A percentile compares a stretch with the other conserved stretches of the same genome.
Conservation (phyloP, 106 monocot species). For the Posidonia australis region DNA sequence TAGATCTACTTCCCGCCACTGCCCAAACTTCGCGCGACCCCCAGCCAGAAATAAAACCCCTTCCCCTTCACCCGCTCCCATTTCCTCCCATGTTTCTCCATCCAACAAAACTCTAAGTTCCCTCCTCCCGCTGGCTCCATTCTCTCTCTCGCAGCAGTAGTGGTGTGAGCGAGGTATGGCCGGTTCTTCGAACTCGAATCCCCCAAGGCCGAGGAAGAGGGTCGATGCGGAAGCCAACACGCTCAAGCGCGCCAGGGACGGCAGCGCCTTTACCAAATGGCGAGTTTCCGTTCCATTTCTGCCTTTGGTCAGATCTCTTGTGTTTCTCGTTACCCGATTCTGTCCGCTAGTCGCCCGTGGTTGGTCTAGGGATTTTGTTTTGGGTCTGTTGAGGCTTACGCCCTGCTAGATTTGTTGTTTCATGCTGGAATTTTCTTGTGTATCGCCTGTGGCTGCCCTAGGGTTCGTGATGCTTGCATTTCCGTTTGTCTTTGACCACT, state of each 20-base stretch:
- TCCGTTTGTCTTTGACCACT: too few relatives aligned
- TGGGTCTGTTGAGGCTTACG: too few relatives aligned
- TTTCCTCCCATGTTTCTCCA: too few relatives aligned
- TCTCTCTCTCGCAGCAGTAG: not conserved
- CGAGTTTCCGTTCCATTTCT: constrained; percentile 6
- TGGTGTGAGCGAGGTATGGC: not conserved
- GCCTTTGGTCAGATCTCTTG: not conserved
- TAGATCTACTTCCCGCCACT: too few relatives aligned
- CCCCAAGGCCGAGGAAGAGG: constrained; percentile 8
- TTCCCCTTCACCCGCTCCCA: too few relatives aligned
- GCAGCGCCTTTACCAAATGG: constrained; percentile 91
- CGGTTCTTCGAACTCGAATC: not conserved
- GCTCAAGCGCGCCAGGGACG: constrained; percentile 71
- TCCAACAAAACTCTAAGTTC: too few relatives aligned
- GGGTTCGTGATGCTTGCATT: too few relatives aligned
- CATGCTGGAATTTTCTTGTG: too few relatives aligned
- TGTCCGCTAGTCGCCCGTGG: not conserved
- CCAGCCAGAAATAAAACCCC: too few relatives aligned
- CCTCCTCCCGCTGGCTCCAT: not conserved
- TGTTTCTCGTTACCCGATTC: not conserved
- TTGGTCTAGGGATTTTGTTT: not conserved
- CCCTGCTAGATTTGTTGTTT: too few relatives aligned
- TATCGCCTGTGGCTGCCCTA: too few relatives aligned
- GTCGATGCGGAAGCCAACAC: constrained; percentile 52
- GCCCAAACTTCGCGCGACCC: too few relatives aligned